A percentile compares a stretch with the other conserved stretches of the same genome.
Conservation (phyloP, 1,284 basidiomycete genomes). For the Porogramme epimiltina region DNA sequence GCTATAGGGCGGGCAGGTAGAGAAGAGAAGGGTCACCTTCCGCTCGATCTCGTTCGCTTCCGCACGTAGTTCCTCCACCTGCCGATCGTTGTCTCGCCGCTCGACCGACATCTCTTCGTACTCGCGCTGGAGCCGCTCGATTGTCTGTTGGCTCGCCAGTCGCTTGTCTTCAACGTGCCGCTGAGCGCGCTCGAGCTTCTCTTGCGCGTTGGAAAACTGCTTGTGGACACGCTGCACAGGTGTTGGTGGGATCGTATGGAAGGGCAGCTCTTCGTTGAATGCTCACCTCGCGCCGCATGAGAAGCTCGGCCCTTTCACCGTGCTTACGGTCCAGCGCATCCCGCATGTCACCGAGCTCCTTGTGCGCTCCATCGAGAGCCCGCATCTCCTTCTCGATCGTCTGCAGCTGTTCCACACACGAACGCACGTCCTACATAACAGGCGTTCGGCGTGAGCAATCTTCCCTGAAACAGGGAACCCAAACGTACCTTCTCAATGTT, state of each 20-base stretch:
- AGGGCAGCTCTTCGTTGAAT: too few species aligned
- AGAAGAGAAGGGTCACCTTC: conserved; percentile 51
- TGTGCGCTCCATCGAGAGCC: conserved; percentile 61
- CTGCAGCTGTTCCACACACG: conserved; percentile 70
- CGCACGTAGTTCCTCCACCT: conserved; percentile 70
- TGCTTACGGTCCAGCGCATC: conserved; percentile 70
- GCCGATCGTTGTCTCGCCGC: conserved; percentile 72
- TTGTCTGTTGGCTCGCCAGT: conserved; percentile 62
- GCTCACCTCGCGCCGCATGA: conserved; percentile 65
- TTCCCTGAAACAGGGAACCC: background rate
- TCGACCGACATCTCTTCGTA: conserved; percentile 77
- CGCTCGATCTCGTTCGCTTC: conserved; percentile 66
- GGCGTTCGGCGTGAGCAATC: background rate
- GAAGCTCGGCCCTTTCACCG: conserved; percentile 71
- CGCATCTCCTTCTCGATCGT: conserved; percentile 72
- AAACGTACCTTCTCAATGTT: conserved; percentile 73
- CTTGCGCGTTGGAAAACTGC: conserved; percentile 74
- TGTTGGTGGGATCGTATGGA: background rate
- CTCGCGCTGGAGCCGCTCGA: conserved; percentile 72
- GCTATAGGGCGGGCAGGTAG: too few species aligned
- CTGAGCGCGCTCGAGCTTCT: conserved; percentile 76
- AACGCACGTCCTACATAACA: conserved; percentile 57
- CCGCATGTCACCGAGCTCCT: conserved; percentile 63
- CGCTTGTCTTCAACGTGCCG: conserved; percentile 77
- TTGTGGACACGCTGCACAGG: conserved; percentile 65